Base-by-base conservation (phyloP, 2,329 filamentous ascomycete species). In the Trichophyton schoenleinii region DNA sequence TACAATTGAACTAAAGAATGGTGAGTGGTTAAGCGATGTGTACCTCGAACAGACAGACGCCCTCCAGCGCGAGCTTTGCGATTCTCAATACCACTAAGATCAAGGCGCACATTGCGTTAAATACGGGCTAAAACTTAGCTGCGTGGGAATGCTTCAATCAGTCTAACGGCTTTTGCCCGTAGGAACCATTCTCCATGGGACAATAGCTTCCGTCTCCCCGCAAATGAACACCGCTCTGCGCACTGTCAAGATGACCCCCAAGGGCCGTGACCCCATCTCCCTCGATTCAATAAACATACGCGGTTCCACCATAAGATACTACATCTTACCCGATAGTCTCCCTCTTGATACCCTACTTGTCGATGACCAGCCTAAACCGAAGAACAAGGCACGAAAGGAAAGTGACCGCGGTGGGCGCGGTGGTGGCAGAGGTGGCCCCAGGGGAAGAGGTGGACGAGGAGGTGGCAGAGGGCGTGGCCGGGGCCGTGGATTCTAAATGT, bases 381-480 rank as follows among this genome's bases (percentile, higher is more conserved):
- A 97, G 87, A 99, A 99, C 80, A 99, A 99, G 85, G 92, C 94
- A 28, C 85, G 92, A 72, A 99, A 99, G 82, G 94, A 97, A 78
- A 82, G 72, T 48, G 76, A 78, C 59, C 79, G 86, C 57, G 82
- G 83, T 52, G 73, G 74, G 41, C 74, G 78, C 53, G 76, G 80
- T 52, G 72, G 78, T 55, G 72, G 77, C 20, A 68, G 77, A 53
- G 73, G 78, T 25, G 71, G 79, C 42, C 76, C 77, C 9, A 74
- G 77, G 46, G 67, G 79, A 59, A 73, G 79, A 31, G 79, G 84
- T 63, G 76, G 81, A 18, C 69, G 76, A 55, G 74, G 81, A 34
- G 79, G 81, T 36, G 79, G 81, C 13, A 73, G 81, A 55, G 80
- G 83, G 25, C 76, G 83, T 60, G 83, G 83, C 18, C 75, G 82